A percentile compares a stretch with the other conserved stretches of the same genome.
Evolutionary conservation across 805 yeast species (phyloP).

Genomic region (Cyberlindnera mrakii): DNA sequence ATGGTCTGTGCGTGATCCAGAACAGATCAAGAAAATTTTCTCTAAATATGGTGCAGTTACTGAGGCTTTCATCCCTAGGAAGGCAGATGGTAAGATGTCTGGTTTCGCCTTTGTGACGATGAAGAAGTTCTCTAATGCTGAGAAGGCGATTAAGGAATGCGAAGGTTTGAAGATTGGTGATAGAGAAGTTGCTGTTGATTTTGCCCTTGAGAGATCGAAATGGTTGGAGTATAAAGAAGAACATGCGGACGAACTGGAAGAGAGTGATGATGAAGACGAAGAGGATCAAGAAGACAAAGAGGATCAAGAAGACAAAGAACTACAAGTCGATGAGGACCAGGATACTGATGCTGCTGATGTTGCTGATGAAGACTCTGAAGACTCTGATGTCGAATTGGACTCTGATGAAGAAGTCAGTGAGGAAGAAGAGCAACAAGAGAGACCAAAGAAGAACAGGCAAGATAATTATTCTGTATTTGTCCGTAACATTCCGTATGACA

Average conservation of each 20-base stretch:
- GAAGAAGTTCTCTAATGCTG: slow-evolving; percentile 74
- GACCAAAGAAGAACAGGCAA: slow-evolving; percentile 48
- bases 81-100: slow-evolving; percentile 79
- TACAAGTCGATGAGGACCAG: slow-evolving; percentile 17
- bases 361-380: slow-evolving; percentile 23
- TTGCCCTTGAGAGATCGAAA: slow-evolving; percentile 80
- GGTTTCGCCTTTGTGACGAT: slow-evolving; percentile 95
- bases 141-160: slow-evolving; percentile 68
- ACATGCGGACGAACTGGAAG: slow-evolving; percentile 35
- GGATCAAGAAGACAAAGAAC: slow-evolving; percentile 26
- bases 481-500: slow-evolving; percentile 92
- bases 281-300: slow-evolving; percentile 28
- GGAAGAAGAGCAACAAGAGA: slow-evolving; percentile 26
- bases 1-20: slow-evolving; percentile 86
- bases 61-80: slow-evolving; percentile 86
- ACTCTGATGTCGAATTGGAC: slow-evolving; percentile 24
- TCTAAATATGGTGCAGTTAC: slow-evolving; percentile 77
- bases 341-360: slow-evolving; percentile 23
- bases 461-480: slow-evolving; percentile 76
- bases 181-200: slow-evolving; percentile 89
- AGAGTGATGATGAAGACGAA: slow-evolving; percentile 33
- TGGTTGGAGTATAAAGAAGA: slow-evolving; percentile 61
- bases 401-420: slow-evolving; percentile 29
- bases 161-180: slow-evolving; percentile 78
- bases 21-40: slow-evolving; percentile 63